Base-by-base conservation (phyloP, 2,329 filamentous ascomycete genomes). In the Chrysosporium queenslandicum region DNA sequence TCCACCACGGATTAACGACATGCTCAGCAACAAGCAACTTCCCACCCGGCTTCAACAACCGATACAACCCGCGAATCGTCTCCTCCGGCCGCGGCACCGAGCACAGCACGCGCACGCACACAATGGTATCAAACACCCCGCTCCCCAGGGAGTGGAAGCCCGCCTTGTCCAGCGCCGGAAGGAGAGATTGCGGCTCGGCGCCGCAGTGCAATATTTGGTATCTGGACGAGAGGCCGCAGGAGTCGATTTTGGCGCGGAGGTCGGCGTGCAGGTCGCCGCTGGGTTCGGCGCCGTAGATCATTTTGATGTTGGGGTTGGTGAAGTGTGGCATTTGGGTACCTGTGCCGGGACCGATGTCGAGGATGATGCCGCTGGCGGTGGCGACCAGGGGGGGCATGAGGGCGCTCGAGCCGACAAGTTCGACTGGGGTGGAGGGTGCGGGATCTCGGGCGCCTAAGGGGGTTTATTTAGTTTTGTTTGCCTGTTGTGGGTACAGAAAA, bases 221-320 rank as follows among this genome's bases (percentile, higher is more conserved):
- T 46, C 73, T 75, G 1, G 63, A 69, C 0, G 60, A 62, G 1
- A 79, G 63, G 0, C 73, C 74, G 8, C 66, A 60, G 12, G 67
- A 62, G 2, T 63, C 54, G 3, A 74, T 69, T n/a, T 70, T 70
- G 3, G 58, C 56, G 18, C 67, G 60, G 3, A 81, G 64, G 2
- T 69, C 64, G 0, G 59, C 56, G 53, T 80, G 77, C 1, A 81
- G 64, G 0, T 69, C 67, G 3, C 59, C 53, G 37, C 73, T 74
- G 0, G 78, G 78, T 59, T 81, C 78, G 1, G 76, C 71, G 41
- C 76, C 78, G 56, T 79, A 80, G 40, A 80, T 71, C 12, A 67
- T 65, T 7, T 58, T 68, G 54, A 79, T 71, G 1, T 64, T 60
- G 5, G 65, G 63, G 50, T 68, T 61, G 6, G 67, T 63, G 55